These are phyloP conservation scores for Pseudoperonospora humuli DNA, from an alignment of 352 stramenopile species.

Conservation along the genomic window DNA sequence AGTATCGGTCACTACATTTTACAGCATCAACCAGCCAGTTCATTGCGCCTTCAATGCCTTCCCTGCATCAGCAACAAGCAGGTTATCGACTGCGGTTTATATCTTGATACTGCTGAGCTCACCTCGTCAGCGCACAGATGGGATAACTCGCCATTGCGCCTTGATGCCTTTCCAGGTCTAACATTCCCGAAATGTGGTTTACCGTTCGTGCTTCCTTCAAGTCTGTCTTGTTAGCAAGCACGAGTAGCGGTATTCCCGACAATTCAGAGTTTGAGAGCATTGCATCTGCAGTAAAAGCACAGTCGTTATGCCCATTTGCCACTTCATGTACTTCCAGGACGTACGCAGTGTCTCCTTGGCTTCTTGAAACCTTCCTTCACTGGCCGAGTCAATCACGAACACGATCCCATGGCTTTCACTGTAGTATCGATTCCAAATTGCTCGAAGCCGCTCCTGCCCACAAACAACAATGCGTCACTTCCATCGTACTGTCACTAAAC, in stretches of 20 bases:
- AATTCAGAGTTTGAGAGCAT: conserved; percentile 77
- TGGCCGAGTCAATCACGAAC: conserved; percentile 87
- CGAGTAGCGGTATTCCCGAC: conserved; percentile 76
- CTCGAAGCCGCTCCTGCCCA: conserved; percentile 64
- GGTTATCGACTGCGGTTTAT: neutral
- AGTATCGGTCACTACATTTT: conserved; percentile 64
- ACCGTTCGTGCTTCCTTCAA: conserved; percentile 42
- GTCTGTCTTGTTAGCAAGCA: conserved; percentile 90
- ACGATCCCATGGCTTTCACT: conserved; percentile 88
- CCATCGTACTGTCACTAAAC: neutral
- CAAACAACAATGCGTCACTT: neutral
- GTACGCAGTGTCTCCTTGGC: conserved; percentile 78
- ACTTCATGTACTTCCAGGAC: conserved; percentile 1
- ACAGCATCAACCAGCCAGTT: conserved; percentile 68
- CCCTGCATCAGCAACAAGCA: conserved; percentile 16
- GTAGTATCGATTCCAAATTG: conserved; percentile 93
- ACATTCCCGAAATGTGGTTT: conserved; percentile 32
- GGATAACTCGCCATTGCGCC: conserved; percentile 37
- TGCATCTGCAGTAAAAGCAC: conserved; percentile 32
- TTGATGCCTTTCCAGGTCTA: conserved; percentile 36
- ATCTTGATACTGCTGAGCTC: neutral
- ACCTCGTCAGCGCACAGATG: conserved; percentile 60
- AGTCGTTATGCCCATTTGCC: neutral
- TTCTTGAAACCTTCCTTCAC: conserved; percentile 83
- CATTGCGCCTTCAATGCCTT: conserved; percentile 63